Evolutionary conservation across 1,284 basidiomycete genomes (phyloP), one percentile per base, ranked within the genome.

Genomic region (Puccinia hordei): DNA sequence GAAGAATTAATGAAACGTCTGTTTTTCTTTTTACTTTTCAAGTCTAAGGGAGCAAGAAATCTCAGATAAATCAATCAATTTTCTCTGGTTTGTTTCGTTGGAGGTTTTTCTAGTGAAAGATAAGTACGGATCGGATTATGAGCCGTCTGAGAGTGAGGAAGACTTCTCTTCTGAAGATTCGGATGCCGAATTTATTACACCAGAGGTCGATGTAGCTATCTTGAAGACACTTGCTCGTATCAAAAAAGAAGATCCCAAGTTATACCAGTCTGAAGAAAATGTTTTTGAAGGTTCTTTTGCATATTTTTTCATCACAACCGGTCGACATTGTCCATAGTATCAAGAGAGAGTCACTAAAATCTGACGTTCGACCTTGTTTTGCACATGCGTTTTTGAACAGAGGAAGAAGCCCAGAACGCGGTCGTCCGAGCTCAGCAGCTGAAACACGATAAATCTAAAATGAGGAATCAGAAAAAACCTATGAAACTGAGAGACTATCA

Each of bases 111-210:
- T 82, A 94, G 93, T 94, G 75, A 92, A 93, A 86, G 92, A 92
- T 81, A 93, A 93, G 85, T 93, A 94, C 85, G 93, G 93, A 38
- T 91, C 91, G 0, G 91, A 93, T 83, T 83, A 85, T 49, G 81
- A 82, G 33, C 81, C 83, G n/a, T n/a, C n/a, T n/a, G n/a, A n/a
- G n/a, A n/a, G n/a, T n/a, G n/a, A n/a, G n/a, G n/a, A n/a, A n/a
- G n/a, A n/a, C n/a, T n/a, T n/a, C n/a, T n/a, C n/a, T 57, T 90
- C 90, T n/a, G n/a, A n/a, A n/a, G n/a, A n/a, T n/a, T n/a, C n/a
- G n/a, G n/a, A n/a, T n/a, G n/a, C n/a, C n/a, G n/a, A n/a, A n/a
- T n/a, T n/a, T n/a, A n/a, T n/a, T n/a, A n/a, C n/a, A n/a, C n/a
- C n/a, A n/a, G n/a, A n/a, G n/a, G n/a, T n/a, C n/a, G n/a, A n/a